These are phyloP conservation scores for Termitomyces sp. DNA, from an alignment of 768 basidiomycete genomes.

Conservation along the genomic window DNA sequence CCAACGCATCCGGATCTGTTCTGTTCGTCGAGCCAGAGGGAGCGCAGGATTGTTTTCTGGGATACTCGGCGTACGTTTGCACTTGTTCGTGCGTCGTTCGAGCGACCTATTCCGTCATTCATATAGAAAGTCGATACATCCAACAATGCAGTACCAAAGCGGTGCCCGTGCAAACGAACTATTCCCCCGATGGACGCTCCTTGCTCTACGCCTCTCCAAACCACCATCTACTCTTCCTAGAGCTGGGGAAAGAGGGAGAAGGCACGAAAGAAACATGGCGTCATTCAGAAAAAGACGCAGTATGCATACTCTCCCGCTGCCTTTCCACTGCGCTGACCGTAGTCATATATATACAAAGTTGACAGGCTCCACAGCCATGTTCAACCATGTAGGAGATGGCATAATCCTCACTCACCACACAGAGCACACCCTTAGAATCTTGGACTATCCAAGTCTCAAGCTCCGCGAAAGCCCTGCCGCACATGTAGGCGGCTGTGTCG, in stretches of 20 bases:
- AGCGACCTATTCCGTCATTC: neutral
- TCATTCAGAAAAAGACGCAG: slow-evolving; percentile 45
- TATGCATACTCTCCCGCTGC: slow-evolving; percentile 15
- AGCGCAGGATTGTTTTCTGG: slow-evolving; percentile 76
- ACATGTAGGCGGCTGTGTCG: slow-evolving; percentile 77
- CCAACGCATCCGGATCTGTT: slow-evolving; percentile 82
- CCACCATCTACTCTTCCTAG: slow-evolving; percentile 59
- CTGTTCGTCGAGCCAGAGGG: slow-evolving; percentile 74
- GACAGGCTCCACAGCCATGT: slow-evolving; percentile 62
- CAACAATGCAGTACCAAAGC: slow-evolving; percentile 58
- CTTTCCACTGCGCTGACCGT: slow-evolving; percentile 1
- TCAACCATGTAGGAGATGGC: slow-evolving; percentile 72
- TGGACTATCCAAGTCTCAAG: slow-evolving; percentile 62
- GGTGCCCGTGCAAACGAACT: slow-evolving; percentile 61
- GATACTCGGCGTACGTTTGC: slow-evolving; percentile 68
- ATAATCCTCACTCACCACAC: slow-evolving; percentile 61
- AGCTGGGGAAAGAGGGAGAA: slow-evolving; percentile 46
- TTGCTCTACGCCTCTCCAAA: slow-evolving; percentile 59
- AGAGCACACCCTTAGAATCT: slow-evolving; percentile 60
- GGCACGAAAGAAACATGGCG: slow-evolving; percentile 46
- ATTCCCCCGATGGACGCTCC: slow-evolving; percentile 67
- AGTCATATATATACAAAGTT: slow-evolving; percentile 24
- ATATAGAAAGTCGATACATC: slow-evolving; percentile 61
- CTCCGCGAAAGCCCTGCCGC: slow-evolving; percentile 61
- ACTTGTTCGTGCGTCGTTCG: neutral